Evolutionary conservation across 1,139 yeast genomes (phyloP).

Genomic region (Suhomyces yuchorum): DNA sequence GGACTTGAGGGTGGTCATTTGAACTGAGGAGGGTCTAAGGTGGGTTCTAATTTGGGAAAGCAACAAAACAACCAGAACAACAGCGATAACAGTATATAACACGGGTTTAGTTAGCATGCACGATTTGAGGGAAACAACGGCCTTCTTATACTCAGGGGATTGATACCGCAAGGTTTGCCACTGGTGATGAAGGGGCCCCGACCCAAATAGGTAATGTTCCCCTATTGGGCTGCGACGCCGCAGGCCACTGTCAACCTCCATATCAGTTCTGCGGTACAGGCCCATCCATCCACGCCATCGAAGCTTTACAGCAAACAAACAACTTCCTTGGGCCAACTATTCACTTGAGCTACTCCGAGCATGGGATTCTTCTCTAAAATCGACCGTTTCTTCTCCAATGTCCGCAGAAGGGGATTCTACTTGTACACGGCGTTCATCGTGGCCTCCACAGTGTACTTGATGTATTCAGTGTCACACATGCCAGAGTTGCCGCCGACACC

Average conservation of each 20-base stretch:
- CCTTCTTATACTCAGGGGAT: conserved; percentile 4
- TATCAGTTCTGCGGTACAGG: neutral
- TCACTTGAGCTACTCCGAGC: neutral
- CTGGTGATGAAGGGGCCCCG: conserved; percentile 6
- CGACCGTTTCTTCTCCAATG: conserved; percentile 30
- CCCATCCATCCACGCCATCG: neutral
- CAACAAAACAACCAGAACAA: conserved; percentile 8
- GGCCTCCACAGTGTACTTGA: conserved; percentile 37
- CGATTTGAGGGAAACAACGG: neutral
- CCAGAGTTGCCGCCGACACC: conserved; percentile 24
- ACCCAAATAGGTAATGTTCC: conserved; percentile 4
- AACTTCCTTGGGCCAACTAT: neutral
- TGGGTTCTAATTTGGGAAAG: conserved; percentile 1
- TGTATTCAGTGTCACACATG: conserved; percentile 33
- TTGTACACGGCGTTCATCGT: conserved; percentile 37
- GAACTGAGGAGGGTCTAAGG: conserved; percentile 4
- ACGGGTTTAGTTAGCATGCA: conserved; percentile 6
- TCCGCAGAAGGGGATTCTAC: conserved; percentile 41
- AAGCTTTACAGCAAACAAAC: neutral
- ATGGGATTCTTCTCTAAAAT: conserved; percentile 17
- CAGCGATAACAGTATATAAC: conserved; percentile 2
- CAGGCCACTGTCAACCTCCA: neutral
- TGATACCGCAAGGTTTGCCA: conserved; percentile 7
- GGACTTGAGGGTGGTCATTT: conserved; percentile 27
- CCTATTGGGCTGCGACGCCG: conserved; percentile 1